phyloP scores from a whole-genome alignment of 768 basidiomycete genomes.

The Hysterangium stoloniferum region DNA sequence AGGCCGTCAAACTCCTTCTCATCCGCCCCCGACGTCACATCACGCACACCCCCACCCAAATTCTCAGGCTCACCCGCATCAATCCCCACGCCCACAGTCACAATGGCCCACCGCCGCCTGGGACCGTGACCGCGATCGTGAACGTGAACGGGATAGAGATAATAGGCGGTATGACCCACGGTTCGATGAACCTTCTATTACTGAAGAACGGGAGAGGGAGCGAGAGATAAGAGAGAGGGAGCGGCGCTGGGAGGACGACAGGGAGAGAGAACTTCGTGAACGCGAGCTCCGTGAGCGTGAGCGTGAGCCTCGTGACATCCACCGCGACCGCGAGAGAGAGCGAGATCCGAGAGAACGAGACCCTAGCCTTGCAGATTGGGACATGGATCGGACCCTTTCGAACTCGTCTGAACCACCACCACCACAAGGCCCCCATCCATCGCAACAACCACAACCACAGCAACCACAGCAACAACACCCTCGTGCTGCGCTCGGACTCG shows the following conservation, averaged over 20 bases:
- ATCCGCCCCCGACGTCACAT: neutral
- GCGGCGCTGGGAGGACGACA: no score
- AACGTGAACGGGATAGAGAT: constrained; percentile 45
- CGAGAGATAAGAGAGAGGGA: neutral
- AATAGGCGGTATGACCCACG: constrained; percentile 59
- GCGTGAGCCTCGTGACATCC: no score
- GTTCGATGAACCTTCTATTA: constrained; percentile 31
- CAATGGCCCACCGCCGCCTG: constrained; percentile 20
- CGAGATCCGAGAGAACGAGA: no score
- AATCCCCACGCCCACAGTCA: neutral
- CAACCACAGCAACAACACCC: constrained; percentile 7
- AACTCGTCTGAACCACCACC: neutral
- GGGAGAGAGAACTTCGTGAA: constrained; percentile 1
- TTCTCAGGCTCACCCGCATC: neutral
- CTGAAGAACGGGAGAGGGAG: neutral
- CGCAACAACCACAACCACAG: neutral
- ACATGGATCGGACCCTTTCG: neutral
- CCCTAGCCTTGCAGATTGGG: no score
- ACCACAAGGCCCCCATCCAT: neutral
- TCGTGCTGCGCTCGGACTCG: neutral
- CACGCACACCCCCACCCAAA: neutral
- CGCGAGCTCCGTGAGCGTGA: no score
- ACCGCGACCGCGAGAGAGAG: neutral
- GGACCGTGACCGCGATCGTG: constrained; percentile 51
- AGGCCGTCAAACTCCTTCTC: constrained; percentile 17